phyloP scores from a whole-genome alignment of 345 rosid species.

The Eucalyptus marginata region DNA sequence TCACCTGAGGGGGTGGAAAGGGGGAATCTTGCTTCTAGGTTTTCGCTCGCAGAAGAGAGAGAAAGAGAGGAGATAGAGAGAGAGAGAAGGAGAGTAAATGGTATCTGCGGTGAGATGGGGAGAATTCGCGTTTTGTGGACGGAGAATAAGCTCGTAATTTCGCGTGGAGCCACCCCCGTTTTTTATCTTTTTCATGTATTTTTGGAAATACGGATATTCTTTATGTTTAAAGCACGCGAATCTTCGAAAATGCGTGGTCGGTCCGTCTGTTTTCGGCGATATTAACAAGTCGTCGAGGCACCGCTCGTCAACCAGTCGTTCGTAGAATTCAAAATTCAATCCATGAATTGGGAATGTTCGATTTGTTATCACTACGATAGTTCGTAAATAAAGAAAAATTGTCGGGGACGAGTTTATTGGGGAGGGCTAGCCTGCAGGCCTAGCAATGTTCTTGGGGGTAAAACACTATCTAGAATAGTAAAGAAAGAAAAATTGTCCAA shows the following conservation, averaged over 20 bases:
- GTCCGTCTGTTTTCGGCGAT: neutral
- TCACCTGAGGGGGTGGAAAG: neutral
- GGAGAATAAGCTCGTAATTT: neutral
- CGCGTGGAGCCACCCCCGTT: neutral
- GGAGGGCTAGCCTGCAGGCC: rapidly evolving
- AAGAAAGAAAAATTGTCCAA: rapidly evolving
- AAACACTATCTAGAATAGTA: neutral
- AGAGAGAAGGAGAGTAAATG: neutral
- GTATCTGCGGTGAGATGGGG: neutral
- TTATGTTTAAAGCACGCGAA: no score
- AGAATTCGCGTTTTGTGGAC: neutral
- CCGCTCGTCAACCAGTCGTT: neutral
- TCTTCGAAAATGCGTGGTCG: no score
- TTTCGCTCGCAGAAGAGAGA: neutral
- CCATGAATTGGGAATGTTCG: neutral
- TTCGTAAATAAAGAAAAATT: no score
- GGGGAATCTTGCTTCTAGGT: neutral
- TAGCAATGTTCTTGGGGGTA: neutral
- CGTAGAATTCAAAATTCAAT: neutral
- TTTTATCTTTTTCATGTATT: no score
- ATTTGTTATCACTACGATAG: rapidly evolving
- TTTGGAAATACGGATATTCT: neutral
- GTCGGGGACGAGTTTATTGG: no score
- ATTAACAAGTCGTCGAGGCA: neutral
- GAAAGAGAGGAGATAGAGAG: neutral